Evolutionary conservation across 2,329 filamentous ascomycete species (phyloP).

Genomic region (Sporothrix luriei): DNA sequence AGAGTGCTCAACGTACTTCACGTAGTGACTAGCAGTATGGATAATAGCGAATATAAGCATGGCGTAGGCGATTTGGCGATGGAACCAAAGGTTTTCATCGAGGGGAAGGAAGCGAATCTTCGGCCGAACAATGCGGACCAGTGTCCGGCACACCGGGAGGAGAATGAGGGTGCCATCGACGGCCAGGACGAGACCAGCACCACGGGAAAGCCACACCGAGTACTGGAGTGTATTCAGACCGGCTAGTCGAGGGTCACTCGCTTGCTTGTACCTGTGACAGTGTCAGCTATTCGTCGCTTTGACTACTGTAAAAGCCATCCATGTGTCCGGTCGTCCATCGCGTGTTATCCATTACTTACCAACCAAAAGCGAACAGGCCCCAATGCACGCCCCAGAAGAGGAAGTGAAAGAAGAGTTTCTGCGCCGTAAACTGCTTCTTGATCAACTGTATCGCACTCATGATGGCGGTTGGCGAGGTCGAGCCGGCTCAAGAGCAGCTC

Average conservation of each 20-base stretch:
- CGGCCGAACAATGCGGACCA: conserved; percentile 81
- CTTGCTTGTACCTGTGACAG: conserved; percentile 73
- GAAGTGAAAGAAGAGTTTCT: conserved; percentile 77
- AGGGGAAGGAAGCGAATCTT: conserved; percentile 86
- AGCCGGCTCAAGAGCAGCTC: conserved; percentile 13
- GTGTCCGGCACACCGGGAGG: conserved; percentile 89
- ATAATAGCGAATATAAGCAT: conserved; percentile 79
- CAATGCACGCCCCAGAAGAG: conserved; percentile 80
- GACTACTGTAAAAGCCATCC: too few species aligned
- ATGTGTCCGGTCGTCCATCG: not conserved
- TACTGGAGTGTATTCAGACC: conserved; percentile 78
- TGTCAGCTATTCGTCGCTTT: conserved; percentile 36
- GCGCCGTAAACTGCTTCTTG: conserved; percentile 66
- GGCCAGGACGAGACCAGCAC: conserved; percentile 81
- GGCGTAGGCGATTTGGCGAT: conserved; percentile 89
- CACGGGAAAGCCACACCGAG: conserved; percentile 96
- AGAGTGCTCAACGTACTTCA: conserved; percentile 66
- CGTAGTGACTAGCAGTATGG: conserved; percentile 82
- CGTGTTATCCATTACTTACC: conserved; percentile 57
- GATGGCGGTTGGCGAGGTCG: conserved; percentile 43
- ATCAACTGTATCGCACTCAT: conserved; percentile 49
- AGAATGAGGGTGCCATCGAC: conserved; percentile 87
- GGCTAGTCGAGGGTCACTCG: conserved; percentile 65
- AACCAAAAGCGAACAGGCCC: conserved; percentile 79
- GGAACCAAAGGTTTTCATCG: conserved; percentile 97